Base-by-base conservation (phyloP, 2,329 filamentous ascomycete genomes). In the Aspergillus proliferans region DNA sequence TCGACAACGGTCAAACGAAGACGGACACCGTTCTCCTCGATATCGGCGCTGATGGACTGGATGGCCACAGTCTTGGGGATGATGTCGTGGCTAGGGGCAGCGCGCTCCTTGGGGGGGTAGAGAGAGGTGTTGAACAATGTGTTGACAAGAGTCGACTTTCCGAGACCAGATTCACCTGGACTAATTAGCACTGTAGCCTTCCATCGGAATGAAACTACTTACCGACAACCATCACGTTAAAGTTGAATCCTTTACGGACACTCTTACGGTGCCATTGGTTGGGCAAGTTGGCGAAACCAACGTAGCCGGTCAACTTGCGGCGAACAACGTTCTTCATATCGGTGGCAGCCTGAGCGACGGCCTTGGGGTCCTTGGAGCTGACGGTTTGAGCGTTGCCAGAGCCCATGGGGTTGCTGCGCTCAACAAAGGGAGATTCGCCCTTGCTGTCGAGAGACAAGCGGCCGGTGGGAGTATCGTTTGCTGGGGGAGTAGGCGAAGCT, bases 241-340 rank as follows among this genome's bases (percentile, higher is more conserved):
- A 98, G 83, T 97, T 98, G 83, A 98, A 98, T 54, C 93, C 93
- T 77, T 98, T 98, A 70, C 93, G 89, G 66, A 98, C 93, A 83
- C 91, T 96, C 86, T 98, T 98, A 74, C 93, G 92, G 80, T 98
- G 93, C 93, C 93, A 98, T 77, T 98, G 93, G 78, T 98, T 98
- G 57, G 93, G 93, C 69, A 98, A 76, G 73, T 98, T 98, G 72
- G 93, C 93, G 68, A 98, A 98, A 59, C 93, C 93, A 66, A 98
- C 93, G 66, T 97, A 98, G 68, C 93, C 93, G 45, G 93, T 97
- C 69, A 98, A 79, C 81, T 98, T 98, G 74, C 93, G 84, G 74
- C 93, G 88, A 64, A 98, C 92, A 71, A 98, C 95, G 79, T 98
- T 97, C 74, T 85, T 85, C 80, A 86, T 86, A 65, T 89, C 86